Percentiles rank a stretch among this genome's conserved stretches.
These are phyloP conservation scores for Bacidia gigantensis DNA, from an alignment of 495 filamentous ascomycete genomes.

Conservation along the genomic window DNA sequence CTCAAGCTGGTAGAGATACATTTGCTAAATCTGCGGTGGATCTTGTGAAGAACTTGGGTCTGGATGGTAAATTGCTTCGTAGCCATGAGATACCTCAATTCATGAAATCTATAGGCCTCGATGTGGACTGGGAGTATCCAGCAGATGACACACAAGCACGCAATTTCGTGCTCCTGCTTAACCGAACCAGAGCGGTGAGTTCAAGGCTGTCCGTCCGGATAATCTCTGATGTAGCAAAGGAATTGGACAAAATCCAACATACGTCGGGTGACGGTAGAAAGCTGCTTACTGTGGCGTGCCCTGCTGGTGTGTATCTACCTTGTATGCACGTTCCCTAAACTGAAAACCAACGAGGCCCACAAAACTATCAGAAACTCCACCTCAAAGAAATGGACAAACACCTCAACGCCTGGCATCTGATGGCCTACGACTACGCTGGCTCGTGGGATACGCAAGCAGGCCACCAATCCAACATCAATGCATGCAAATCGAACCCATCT, in stretches of 20 bases:
- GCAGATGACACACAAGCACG: constrained; percentile 44
- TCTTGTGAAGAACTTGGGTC: constrained; percentile 15
- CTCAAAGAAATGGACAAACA: constrained; percentile 55
- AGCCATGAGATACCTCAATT: neutral
- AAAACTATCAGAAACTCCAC: constrained; percentile 55
- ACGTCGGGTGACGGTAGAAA: constrained; percentile 41
- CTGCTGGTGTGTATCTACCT: constrained; percentile 24
- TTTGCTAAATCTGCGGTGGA: constrained; percentile 17
- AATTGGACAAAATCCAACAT: constrained; percentile 45
- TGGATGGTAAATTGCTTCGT: constrained; percentile 13
- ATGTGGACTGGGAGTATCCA: constrained; percentile 50
- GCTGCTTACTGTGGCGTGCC: constrained; percentile 62
- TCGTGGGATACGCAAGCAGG: constrained; percentile 55
- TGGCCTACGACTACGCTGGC: constrained; percentile 66
- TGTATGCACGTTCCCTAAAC: neutral
- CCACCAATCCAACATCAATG: constrained; percentile 64
- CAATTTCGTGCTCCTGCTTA: constrained; percentile 57
- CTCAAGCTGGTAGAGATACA: constrained; percentile 8
- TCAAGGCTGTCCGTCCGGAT: constrained; percentile 1
- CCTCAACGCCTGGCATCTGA: constrained; percentile 69
- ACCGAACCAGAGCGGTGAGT: constrained; percentile 42
- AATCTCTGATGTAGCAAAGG: constrained; percentile 19
- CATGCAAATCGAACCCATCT: constrained; percentile 33
- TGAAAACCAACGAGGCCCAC: constrained; percentile 32
- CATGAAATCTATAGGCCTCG: constrained; percentile 26